Conservation (phyloP, 176 grass and related monocot genomes). For the Saccharum officinarum region DNA sequence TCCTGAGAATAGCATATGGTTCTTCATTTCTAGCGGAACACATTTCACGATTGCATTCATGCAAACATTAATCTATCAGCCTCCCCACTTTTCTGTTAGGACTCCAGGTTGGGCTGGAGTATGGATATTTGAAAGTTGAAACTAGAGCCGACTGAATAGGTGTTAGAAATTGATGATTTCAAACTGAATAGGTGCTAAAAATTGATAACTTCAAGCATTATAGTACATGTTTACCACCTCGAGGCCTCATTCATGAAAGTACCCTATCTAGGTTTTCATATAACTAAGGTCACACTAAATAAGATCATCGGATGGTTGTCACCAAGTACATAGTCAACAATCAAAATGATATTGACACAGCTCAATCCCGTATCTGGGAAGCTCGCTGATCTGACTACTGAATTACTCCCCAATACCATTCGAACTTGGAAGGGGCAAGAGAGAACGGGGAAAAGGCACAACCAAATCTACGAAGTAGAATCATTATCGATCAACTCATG, state of each 20-base stretch:
- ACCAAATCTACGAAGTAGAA: background rate
- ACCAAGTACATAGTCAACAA: background rate
- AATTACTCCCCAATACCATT: background rate
- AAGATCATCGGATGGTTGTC: background rate
- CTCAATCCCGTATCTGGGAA: conserved; percentile 16
- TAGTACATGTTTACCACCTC: background rate
- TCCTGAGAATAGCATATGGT: conserved; percentile 1
- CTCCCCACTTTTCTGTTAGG: too few species aligned
- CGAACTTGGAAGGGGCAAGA: background rate
- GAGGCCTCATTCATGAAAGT: background rate
- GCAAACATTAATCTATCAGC: background rate
- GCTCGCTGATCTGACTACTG: background rate
- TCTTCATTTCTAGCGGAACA: background rate
- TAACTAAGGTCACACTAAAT: background rate
- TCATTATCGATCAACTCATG: background rate
- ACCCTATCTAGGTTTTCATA: conserved; percentile 9
- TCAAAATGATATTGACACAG: background rate
- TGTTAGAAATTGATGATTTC: background rate
- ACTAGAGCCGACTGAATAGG: background rate
- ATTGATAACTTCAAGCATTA: background rate
- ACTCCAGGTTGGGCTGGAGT: too few species aligned
- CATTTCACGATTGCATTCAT: background rate
- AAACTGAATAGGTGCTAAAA: background rate
- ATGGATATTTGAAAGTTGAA: background rate
- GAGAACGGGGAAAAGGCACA: background rate